These are phyloP conservation scores for Chaetomium globosum DNA, from an alignment of 2,329 filamentous ascomycete genomes.

Conservation along the genomic window DNA sequence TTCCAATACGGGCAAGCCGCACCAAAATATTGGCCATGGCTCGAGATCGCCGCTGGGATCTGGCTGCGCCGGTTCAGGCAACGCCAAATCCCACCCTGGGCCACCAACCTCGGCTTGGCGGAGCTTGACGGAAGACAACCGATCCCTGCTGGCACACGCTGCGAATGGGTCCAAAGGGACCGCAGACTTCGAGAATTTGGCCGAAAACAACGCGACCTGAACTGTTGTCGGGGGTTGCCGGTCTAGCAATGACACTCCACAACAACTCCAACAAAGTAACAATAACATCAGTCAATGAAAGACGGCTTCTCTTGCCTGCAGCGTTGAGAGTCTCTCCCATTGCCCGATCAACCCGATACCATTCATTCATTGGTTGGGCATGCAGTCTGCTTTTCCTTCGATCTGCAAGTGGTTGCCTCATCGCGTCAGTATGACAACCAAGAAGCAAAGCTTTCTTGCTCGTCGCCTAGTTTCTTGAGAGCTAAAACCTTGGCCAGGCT, in stretches of 20 bases:
- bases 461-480: background rate
- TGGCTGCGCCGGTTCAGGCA: constrained; percentile 2
- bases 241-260: background rate
- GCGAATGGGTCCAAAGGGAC: background rate
- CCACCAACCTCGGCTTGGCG: constrained; percentile 29
- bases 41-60: constrained; percentile 30
- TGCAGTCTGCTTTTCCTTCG: constrained; percentile 14
- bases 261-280: background rate
- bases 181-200: constrained; percentile 5
- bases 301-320: background rate
- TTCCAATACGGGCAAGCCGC: constrained; percentile 33
- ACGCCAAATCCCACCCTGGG: constrained; percentile 3
- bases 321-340: constrained; percentile 2
- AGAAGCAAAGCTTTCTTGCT: background rate
- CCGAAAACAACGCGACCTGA: constrained; percentile 2
- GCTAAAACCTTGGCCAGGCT: background rate
- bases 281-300: background rate
- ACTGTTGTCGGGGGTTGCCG: background rate
- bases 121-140: constrained; percentile 26
- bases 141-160: background rate
- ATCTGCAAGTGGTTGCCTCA: constrained; percentile 4
- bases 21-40: constrained; percentile 10
- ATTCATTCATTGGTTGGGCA: constrained; percentile 14
- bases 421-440: constrained; percentile 1
- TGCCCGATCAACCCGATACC: constrained; percentile 1